Percentiles rank a stretch among this genome's conserved stretches.
Evolutionary conservation across 495 filamentous ascomycete genomes (phyloP).

Genomic region (Trypethelium eluteriae): DNA sequence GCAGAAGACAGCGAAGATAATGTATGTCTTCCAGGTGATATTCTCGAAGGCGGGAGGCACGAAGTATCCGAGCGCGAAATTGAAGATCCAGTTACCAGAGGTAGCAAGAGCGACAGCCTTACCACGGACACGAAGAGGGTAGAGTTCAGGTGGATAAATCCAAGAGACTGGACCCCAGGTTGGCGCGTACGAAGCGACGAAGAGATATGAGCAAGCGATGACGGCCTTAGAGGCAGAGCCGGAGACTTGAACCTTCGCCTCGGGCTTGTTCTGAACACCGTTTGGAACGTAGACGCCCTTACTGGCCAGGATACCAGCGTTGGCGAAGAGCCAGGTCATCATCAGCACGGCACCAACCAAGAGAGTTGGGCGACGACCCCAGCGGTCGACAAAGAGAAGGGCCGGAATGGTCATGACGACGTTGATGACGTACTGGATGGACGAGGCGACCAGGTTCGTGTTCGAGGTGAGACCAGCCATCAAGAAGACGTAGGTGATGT

Average conservation of each 20-base stretch:
- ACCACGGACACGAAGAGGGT: slow-evolving; percentile 24
- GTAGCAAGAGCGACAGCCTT: slow-evolving; percentile 27
- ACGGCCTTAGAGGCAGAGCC: slow-evolving; percentile 33
- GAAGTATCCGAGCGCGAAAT: slow-evolving; percentile 73
- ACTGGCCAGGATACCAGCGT: slow-evolving; percentile 57
- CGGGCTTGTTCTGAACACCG: slow-evolving; percentile 28
- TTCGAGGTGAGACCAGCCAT: slow-evolving; percentile 25
- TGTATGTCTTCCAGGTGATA: slow-evolving; percentile 64
- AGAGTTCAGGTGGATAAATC: slow-evolving; percentile 64
- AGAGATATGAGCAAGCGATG: slow-evolving; percentile 39
- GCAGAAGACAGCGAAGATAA: slow-evolving; percentile 71
- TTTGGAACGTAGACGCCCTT: slow-evolving; percentile 32
- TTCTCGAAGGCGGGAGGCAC: slow-evolving; percentile 66
- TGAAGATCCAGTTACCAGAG: slow-evolving; percentile 57
- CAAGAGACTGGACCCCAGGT: slow-evolving; percentile 58
- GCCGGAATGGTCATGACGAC: slow-evolving; percentile 44
- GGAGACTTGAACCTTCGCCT: slow-evolving; percentile 26
- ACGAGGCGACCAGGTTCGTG: slow-evolving; percentile 57
- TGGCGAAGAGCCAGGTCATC: slow-evolving; percentile 61
- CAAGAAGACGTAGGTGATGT: slow-evolving; percentile 39
- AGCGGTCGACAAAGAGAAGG: slow-evolving; percentile 47
- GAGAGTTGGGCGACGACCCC: slow-evolving; percentile 57
- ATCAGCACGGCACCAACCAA: slow-evolving; percentile 59
- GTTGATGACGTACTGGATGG: slow-evolving; percentile 70
- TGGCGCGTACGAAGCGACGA: slow-evolving; percentile 46